These are phyloP conservation scores for Fusarium sp. DNA, from an alignment of 2,329 filamentous ascomycete species.

Conservation along the genomic window DNA sequence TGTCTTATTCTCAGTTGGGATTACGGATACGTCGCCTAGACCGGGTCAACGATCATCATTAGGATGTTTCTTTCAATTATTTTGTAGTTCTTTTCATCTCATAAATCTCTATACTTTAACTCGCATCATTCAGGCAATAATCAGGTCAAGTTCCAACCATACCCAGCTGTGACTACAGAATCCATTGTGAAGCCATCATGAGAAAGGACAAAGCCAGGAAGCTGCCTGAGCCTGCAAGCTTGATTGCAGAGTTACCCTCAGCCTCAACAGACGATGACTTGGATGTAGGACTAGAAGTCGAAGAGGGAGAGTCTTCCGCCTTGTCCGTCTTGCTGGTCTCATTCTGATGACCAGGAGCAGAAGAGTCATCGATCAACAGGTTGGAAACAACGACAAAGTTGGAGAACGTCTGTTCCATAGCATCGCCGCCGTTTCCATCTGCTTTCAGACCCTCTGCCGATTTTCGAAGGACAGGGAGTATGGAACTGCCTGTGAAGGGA, in stretches of 20 bases:
- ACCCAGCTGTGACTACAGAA: not conserved
- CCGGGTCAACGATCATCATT: too few relatives aligned
- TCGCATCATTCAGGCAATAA: not conserved
- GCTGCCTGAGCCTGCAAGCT: not conserved
- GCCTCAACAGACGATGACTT: not conserved
- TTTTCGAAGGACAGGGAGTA: slow-evolving; percentile 65
- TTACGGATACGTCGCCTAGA: not conserved
- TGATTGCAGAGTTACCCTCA: not conserved
- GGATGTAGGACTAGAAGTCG: not conserved
- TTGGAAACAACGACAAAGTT: slow-evolving; percentile 7
- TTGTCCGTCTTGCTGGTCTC: not conserved
- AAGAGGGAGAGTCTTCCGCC: not conserved
- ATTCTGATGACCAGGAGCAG: not conserved
- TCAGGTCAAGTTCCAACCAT: not conserved
- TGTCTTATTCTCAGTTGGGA: not conserved
- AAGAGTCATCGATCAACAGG: not conserved
- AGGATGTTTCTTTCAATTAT: fast-evolving
- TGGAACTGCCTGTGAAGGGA: slow-evolving; percentile 63
- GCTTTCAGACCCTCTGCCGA: slow-evolving; percentile 46
- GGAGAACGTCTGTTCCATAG: slow-evolving; percentile 8
- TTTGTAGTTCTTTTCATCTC: not conserved
- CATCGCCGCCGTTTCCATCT: not conserved
- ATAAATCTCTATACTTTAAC: not conserved
- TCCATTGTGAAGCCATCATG: not conserved
- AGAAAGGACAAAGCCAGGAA: not conserved